Evolutionary conservation across 345 rosid species (phyloP).

Genomic region (Citrus australasica): DNA sequence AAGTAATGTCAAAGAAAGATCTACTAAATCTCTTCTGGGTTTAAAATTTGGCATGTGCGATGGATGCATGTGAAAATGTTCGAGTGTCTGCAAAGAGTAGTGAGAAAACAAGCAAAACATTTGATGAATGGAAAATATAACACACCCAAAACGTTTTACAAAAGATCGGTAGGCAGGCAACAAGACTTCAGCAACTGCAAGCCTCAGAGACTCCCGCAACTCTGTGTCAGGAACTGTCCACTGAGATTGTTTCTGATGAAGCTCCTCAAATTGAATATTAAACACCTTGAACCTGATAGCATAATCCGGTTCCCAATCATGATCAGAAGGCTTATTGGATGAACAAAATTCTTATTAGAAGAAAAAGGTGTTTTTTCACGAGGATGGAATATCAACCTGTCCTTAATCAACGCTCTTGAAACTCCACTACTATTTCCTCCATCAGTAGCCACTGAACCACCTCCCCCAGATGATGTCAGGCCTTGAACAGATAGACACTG

Average conservation of each 20-base stretch:
- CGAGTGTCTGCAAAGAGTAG: background rate
- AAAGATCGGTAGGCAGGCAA: conserved; percentile 96
- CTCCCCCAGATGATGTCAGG: conserved; percentile 90
- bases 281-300: conserved; percentile 79
- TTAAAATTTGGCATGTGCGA: background rate
- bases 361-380: background rate
- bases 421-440: conserved; percentile 89
- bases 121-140: conserved; percentile 30
- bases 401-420: conserved; percentile 85
- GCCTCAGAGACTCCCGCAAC: conserved; percentile 90
- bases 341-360: background rate
- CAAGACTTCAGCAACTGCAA: conserved; percentile 97
- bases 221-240: conserved; percentile 98
- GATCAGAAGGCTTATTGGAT: conserved; percentile 1
- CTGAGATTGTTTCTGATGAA: conserved; percentile 94
- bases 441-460: conserved; percentile 59
- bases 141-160: conserved; percentile 84
- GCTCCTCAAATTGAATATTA: conserved; percentile 91
- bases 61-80: background rate
- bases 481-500: conserved; percentile 88
- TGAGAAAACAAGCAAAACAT: conserved; percentile 59
- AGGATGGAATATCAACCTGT: conserved; percentile 46
- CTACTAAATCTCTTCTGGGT: background rate
- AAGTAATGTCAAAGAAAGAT: background rate
- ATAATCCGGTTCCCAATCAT: conserved; percentile 13